Conservation (phyloP, 1,284 basidiomycete species). For the Cutaneotrichosporon sp. region DNA sequence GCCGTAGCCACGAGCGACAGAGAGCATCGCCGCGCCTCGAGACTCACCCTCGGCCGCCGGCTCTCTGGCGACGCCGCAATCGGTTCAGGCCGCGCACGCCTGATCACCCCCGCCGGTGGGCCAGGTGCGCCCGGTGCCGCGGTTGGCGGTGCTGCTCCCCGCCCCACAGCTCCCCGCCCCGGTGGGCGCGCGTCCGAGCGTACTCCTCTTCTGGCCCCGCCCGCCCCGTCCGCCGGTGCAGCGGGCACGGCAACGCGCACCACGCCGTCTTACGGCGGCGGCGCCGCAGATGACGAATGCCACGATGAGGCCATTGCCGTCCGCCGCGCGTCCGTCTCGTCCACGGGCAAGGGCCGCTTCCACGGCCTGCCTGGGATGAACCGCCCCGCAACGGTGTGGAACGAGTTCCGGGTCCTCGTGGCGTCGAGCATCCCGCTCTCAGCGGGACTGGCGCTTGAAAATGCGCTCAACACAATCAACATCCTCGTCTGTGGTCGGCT, state of each 20-base stretch:
- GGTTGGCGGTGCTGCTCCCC: no score
- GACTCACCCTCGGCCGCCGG: background rate
- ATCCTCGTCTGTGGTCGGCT: slow-evolving; percentile 27
- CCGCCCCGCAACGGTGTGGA: slow-evolving; percentile 13
- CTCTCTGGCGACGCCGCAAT: background rate
- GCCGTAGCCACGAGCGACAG: background rate
- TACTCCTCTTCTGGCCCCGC: slow-evolving; percentile 1
- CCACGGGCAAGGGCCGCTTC: background rate
- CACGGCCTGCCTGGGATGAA: slow-evolving; percentile 20
- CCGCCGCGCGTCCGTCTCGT: background rate
- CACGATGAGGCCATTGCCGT: background rate
- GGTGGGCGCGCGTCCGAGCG: background rate
- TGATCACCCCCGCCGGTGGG: background rate
- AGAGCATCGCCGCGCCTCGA: background rate
- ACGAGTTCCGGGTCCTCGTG: slow-evolving; percentile 19
- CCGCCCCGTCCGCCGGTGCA: background rate
- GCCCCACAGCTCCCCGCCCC: no score
- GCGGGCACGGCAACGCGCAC: background rate
- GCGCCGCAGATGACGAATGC: background rate
- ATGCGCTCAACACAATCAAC: slow-evolving; percentile 23
- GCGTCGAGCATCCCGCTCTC: slow-evolving; percentile 9
- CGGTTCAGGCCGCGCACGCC: background rate
- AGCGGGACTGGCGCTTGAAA: slow-evolving; percentile 23
- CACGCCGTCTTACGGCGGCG: no score
- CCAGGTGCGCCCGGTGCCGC: no score